phyloP scores from a whole-genome alignment of 345 rosid species.

The Populus euphratica region DNA sequence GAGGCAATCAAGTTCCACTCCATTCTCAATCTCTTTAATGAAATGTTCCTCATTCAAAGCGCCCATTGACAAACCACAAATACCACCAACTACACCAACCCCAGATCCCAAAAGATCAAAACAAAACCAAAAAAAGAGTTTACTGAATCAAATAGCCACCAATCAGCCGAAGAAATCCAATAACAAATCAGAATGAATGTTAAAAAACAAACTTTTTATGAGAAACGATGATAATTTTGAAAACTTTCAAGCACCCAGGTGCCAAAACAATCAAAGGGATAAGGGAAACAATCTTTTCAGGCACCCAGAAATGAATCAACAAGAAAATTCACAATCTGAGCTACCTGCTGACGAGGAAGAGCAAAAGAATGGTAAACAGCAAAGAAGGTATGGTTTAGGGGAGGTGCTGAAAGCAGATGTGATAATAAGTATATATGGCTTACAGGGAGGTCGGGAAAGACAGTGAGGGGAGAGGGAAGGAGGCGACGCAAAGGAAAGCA shows the following conservation, averaged over 20 bases:
- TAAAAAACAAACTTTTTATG: not conserved
- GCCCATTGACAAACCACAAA: constrained; percentile 55
- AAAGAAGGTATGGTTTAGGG: not conserved
- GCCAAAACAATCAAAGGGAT: not conserved
- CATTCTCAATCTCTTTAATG: constrained; percentile 52
- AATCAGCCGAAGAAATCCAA: not conserved
- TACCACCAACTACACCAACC: constrained; percentile 10
- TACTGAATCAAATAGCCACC: not conserved
- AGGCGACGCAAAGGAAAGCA: no score
- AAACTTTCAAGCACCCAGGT: constrained; percentile 8
- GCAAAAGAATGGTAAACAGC: not conserved
- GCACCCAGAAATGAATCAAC: not conserved
- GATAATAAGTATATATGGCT: not conserved
- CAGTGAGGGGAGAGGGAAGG: not conserved
- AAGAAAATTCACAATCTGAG: not conserved
- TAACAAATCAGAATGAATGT: not conserved
- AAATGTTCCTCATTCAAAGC: constrained; percentile 68
- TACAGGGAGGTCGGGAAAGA: no score
- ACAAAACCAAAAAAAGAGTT: not conserved
- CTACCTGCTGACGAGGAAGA: not conserved
- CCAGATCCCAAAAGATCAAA: constrained; percentile 27
- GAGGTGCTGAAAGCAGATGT: not conserved
- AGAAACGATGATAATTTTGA: not conserved
- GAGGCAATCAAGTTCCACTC: constrained; percentile 39
- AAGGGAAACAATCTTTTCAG: not conserved